These are phyloP conservation scores for Komagataea norvegica DNA, from an alignment of 1,139 yeast species.

Conservation along the genomic window DNA sequence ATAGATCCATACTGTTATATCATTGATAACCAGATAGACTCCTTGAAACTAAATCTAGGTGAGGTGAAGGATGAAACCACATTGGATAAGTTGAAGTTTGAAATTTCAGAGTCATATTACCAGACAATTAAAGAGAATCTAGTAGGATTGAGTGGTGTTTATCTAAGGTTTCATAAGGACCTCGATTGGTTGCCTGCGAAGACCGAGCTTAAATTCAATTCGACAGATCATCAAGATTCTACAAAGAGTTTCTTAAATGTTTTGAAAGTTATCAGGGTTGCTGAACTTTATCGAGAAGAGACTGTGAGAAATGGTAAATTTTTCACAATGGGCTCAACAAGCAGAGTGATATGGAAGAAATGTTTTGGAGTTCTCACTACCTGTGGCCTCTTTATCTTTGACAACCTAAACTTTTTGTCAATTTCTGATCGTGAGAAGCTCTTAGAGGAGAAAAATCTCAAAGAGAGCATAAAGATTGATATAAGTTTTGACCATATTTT, in stretches of 20 bases:
- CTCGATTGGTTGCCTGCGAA: constrained; percentile 22
- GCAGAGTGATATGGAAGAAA: constrained; percentile 35
- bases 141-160: constrained; percentile 13
- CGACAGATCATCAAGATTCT: constrained; percentile 7
- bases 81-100: constrained; percentile 17
- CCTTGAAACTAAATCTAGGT: constrained; percentile 21
- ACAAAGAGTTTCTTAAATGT: constrained; percentile 7
- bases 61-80: constrained; percentile 24
- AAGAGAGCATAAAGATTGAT: constrained; percentile 16
- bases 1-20: constrained; percentile 34
- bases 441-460: constrained; percentile 5
- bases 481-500: constrained; percentile 15
- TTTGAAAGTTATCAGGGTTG: constrained; percentile 24
- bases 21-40: constrained; percentile 21
- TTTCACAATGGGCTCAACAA: constrained; percentile 27
- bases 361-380: constrained; percentile 41
- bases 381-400: constrained; percentile 41
- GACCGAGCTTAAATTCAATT: constrained; percentile 14
- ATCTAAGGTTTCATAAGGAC: constrained; percentile 18
- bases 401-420: constrained; percentile 26
- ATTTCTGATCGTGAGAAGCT: constrained; percentile 16
- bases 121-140: constrained; percentile 8
- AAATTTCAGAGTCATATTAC: constrained; percentile 11
- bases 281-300: constrained; percentile 25
- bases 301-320: constrained; percentile 19